Conservation (phyloP, 75 land plant species). For the Pinus albicaulis region DNA sequence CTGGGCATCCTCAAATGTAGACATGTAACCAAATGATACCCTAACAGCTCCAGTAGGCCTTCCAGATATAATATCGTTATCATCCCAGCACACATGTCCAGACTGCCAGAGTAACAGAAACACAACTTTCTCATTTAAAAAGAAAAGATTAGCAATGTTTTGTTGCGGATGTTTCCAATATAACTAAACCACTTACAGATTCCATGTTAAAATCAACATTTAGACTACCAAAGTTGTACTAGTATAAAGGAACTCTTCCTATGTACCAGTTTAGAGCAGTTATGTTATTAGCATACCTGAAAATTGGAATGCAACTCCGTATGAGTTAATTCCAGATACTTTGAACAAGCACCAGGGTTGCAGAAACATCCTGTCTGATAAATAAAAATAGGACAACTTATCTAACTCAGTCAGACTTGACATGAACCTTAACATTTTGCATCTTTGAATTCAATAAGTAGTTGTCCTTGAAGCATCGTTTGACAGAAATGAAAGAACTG, state of each 20-base stretch:
- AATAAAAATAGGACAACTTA: background rate
- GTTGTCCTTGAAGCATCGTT: too few relatives aligned
- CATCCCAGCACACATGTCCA: constrained; percentile 99
- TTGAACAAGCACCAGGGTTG: constrained; percentile 98
- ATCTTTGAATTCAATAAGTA: too few relatives aligned
- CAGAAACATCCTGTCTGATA: constrained; percentile 96
- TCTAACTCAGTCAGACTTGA: background rate
- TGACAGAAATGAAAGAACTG: too few relatives aligned
- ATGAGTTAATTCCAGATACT: constrained; percentile 77
- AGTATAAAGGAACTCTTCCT: background rate
- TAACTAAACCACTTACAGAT: background rate
- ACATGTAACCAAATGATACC: constrained; percentile 96
- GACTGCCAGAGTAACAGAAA: constrained; percentile 36
- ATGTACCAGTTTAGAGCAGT: background rate
- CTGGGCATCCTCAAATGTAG: constrained; percentile 87
- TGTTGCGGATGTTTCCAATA: background rate
- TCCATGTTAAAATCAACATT: background rate
- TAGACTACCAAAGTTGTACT: background rate
- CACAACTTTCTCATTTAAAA: background rate
- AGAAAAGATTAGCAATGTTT: background rate
- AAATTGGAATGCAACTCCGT: constrained; percentile 65
- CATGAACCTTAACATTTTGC: background rate
- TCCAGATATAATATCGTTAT: constrained; percentile 76
- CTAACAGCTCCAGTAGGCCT: constrained; percentile 96
- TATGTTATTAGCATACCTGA: constrained; percentile 50